A percentile compares a stretch with the other conserved stretches of the same genome.
Conservation (phyloP, 805 yeast genomes). For the Metschnikowia lachancei region DNA sequence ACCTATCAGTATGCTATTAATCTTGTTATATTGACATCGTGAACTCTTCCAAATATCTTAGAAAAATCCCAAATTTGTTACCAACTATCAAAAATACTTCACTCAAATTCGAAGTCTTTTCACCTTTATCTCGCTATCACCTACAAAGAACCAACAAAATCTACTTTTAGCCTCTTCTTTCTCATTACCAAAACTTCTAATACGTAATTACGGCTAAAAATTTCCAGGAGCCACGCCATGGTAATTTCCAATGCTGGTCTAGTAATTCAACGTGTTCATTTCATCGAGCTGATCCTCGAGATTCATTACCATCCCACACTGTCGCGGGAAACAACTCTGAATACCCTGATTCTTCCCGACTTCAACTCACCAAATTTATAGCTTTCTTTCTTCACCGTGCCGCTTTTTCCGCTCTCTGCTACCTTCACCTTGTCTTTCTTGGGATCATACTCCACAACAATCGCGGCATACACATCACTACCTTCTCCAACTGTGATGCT, state of each 20-base stretch:
- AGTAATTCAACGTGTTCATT: constrained; percentile 1
- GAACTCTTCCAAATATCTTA: no score
- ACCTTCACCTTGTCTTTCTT: constrained; percentile 70
- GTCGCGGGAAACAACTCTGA: constrained; percentile 71
- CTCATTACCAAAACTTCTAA: not conserved
- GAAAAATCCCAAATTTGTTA: no score
- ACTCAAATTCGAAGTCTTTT: no score
- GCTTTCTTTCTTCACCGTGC: constrained; percentile 56
- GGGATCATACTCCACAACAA: constrained; percentile 72
- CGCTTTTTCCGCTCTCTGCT: constrained; percentile 50
- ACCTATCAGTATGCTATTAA: no score
- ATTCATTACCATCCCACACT: constrained; percentile 63
- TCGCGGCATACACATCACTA: constrained; percentile 42
- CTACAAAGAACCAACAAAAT: not conserved
- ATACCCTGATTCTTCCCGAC: constrained; percentile 76
- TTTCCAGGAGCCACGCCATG: not conserved
- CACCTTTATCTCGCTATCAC: no score
- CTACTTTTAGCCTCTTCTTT: not conserved
- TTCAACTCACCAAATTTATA: constrained; percentile 71
- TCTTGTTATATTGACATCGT: no score
- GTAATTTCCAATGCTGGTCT: constrained; percentile 7
- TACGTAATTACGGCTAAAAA: not conserved
- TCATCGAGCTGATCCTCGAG: not conserved
- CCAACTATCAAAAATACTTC: no score
- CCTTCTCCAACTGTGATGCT: constrained; percentile 56